Percentiles rank a stretch among this genome's conserved stretches.
These are phyloP conservation scores for Sordaria brevicollis DNA, from an alignment of 495 filamentous ascomycete species.

Conservation along the genomic window DNA sequence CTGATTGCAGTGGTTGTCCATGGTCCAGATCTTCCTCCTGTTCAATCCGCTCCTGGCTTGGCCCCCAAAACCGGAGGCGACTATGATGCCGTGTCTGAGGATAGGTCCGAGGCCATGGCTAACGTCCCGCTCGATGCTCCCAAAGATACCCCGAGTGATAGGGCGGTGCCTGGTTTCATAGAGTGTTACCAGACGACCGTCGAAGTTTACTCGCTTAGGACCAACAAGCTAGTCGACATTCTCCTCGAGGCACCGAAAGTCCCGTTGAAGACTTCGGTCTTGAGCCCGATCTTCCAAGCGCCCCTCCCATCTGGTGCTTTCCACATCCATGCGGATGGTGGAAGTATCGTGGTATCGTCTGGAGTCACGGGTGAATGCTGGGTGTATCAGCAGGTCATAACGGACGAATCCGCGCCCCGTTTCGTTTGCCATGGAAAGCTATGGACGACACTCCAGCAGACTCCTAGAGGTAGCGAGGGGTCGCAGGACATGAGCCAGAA, in stretches of 20 bases:
- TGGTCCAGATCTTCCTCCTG: slow-evolving; percentile 46
- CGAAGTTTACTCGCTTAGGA: slow-evolving; percentile 71
- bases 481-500: slow-evolving; percentile 35
- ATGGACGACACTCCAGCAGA: slow-evolving; percentile 69
- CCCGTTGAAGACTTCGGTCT: slow-evolving; percentile 36
- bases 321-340: slow-evolving; percentile 55
- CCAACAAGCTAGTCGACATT: slow-evolving; percentile 53
- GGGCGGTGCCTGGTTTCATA: slow-evolving; percentile 25
- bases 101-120: slow-evolving; percentile 26
- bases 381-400: slow-evolving; percentile 46
- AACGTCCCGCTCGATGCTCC: slow-evolving; percentile 16
- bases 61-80: slow-evolving; percentile 18
- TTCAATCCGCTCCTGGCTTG: slow-evolving; percentile 1
- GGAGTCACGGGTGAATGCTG: slow-evolving; percentile 78
- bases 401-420: slow-evolving; percentile 21
- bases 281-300: slow-evolving; percentile 43
- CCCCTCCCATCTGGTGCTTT: slow-evolving; percentile 62
- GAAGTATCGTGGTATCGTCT: slow-evolving; percentile 61
- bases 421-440: slow-evolving; percentile 70
- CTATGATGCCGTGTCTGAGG: slow-evolving; percentile 28
- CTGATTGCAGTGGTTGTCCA: slow-evolving; percentile 69
- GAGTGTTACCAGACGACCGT: slow-evolving; percentile 71
- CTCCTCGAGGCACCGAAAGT: slow-evolving; percentile 49
- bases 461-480: slow-evolving; percentile 29
- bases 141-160: slow-evolving; percentile 7